A percentile compares a stretch with the other conserved stretches of the same genome.
Conservation (phyloP, 352 stramenopile genomes). For the Globisporangium emineosum region DNA sequence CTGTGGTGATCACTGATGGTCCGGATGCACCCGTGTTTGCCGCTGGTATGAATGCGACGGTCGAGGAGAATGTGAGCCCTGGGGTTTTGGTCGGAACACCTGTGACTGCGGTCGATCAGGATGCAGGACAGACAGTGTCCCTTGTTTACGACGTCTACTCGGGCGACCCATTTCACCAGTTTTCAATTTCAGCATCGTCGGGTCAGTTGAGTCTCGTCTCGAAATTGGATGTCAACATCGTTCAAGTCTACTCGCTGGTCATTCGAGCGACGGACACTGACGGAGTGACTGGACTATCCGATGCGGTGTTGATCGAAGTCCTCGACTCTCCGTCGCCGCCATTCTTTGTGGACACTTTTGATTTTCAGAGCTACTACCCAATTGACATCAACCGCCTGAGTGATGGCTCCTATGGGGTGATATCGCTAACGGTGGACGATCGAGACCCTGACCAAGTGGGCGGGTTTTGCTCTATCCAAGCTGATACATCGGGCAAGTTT, state of each 20-base stretch:
- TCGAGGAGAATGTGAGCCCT: constrained; percentile 6
- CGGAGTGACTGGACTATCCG: constrained; percentile 34
- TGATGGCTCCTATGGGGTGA: constrained; percentile 39
- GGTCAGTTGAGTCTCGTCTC: constrained; percentile 30
- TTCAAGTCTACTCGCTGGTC: constrained; percentile 31
- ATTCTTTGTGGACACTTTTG: constrained; percentile 39
- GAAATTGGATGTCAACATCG: constrained; percentile 33
- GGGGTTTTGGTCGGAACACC: constrained; percentile 18
- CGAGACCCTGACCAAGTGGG: constrained; percentile 41
- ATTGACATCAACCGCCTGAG: constrained; percentile 45
- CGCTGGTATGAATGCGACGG: constrained; percentile 2
- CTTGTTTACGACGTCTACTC: constrained; percentile 46
- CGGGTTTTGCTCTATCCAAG: constrained; percentile 38
- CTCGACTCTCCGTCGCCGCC: constrained; percentile 38
- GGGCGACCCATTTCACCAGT: constrained; percentile 42
- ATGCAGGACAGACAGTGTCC: constrained; percentile 32
- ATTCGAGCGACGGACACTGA: constrained; percentile 43
- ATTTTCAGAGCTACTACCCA: constrained; percentile 27
- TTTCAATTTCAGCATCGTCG: constrained; percentile 34
- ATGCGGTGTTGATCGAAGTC: constrained; percentile 36
- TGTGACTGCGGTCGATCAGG: constrained; percentile 43
- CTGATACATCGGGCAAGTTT: constrained; percentile 29
- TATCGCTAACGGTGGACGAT: constrained; percentile 41
- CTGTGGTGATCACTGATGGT: constrained; percentile 34
- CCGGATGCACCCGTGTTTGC: constrained; percentile 40